A percentile compares a stretch with the other conserved stretches of the same genome.
These are phyloP conservation scores for Immersiella caudata DNA, from an alignment of 495 filamentous ascomycete species.

Conservation along the genomic window DNA sequence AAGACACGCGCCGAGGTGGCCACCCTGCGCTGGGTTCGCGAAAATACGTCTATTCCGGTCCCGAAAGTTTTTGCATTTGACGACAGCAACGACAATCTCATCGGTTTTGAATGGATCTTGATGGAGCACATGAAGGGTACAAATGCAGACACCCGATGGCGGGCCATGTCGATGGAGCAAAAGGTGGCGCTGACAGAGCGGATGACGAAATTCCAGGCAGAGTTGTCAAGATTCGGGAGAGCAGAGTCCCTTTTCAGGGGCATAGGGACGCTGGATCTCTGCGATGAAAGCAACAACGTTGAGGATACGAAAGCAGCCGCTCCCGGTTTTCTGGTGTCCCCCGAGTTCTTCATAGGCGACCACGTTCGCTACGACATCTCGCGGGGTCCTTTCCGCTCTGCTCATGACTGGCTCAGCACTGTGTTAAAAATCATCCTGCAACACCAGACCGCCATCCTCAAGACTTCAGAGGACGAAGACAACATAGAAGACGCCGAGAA, in stretches of 20 bases:
- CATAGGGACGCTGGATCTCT: conserved; percentile 33
- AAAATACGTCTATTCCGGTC: conserved; percentile 48
- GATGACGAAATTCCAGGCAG: conserved; percentile 40
- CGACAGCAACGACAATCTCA: conserved; percentile 37
- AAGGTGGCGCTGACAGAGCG: conserved; percentile 42
- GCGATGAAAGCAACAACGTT: background rate
- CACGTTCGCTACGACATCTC: conserved; percentile 23
- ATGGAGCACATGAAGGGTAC: conserved; percentile 39
- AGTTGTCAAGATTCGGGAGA: conserved; percentile 26
- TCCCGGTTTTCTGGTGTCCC: conserved; percentile 22
- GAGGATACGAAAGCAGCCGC: background rate
- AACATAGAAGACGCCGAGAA: conserved; percentile 27
- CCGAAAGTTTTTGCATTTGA: conserved; percentile 49
- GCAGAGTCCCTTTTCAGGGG: conserved; percentile 30
- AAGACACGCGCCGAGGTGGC: conserved; percentile 55
- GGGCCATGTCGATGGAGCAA: conserved; percentile 33
- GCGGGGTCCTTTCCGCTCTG: conserved; percentile 28
- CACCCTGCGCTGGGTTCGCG: conserved; percentile 46
- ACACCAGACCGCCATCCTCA: conserved; percentile 16
- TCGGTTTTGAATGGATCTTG: conserved; percentile 41
- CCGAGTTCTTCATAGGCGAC: conserved; percentile 28
- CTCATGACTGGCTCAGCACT: conserved; percentile 27
- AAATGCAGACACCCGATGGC: conserved; percentile 45
- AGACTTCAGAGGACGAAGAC: conserved; percentile 25
- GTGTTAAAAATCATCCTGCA: conserved; percentile 20